Conservation (phyloP, 305 asterid species). For the Fraxinus albicans region DNA sequence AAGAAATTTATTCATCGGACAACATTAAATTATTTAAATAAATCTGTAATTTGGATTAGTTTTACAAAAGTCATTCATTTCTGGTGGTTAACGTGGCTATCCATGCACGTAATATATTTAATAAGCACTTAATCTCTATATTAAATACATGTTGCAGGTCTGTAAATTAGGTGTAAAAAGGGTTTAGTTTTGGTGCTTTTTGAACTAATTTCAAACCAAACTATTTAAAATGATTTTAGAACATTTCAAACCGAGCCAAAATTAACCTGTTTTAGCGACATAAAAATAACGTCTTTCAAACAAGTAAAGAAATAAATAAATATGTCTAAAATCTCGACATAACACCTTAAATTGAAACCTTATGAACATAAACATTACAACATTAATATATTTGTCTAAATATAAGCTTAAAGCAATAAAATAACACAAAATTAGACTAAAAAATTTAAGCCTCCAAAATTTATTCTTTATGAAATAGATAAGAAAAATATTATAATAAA, state of each 20-base stretch:
- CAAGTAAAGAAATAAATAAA: background rate
- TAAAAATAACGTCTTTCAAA: background rate
- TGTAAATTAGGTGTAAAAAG: background rate
- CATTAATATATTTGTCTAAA: background rate
- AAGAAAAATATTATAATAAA: too few species aligned
- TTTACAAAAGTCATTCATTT: background rate
- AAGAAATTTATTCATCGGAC: background rate
- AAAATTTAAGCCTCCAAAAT: background rate
- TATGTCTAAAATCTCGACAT: background rate
- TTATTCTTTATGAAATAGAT: background rate
- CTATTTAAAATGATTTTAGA: background rate
- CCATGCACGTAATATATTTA: background rate
- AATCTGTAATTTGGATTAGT: background rate
- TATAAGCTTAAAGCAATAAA: background rate
- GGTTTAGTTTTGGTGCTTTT: background rate
- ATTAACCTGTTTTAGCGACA: background rate
- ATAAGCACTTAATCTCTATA: background rate
- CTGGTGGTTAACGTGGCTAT: background rate
- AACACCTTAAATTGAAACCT: background rate
- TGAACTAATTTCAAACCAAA: background rate
- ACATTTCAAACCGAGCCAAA: background rate
- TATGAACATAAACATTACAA: background rate
- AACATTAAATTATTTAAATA: background rate
- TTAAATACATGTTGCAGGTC: background rate
- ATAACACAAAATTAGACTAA: background rate